phyloP scores from a whole-genome alignment of 345 rosid genomes.

The Heritiera littoralis region DNA sequence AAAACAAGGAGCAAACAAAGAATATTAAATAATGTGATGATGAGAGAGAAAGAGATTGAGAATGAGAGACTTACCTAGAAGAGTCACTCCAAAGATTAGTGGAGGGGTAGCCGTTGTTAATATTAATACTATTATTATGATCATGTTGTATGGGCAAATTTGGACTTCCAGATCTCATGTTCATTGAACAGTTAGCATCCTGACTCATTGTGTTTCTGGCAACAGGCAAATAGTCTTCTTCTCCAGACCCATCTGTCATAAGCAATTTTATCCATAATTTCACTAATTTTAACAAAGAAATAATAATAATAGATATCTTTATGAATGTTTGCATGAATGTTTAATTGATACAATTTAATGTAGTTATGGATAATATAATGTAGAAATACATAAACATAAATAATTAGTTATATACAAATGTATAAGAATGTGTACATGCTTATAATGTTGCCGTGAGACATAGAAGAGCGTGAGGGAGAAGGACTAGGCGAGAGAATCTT shows the following conservation, averaged over 20 bases:
- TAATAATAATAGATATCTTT: too few species aligned
- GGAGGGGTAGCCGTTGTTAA: slow-evolving; percentile 2
- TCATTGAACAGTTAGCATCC: slow-evolving; percentile 3
- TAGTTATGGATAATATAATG: background rate
- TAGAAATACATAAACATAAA: background rate
- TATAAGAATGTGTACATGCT: background rate
- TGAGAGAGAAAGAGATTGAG: background rate
- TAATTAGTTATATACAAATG: background rate
- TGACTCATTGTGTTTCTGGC: slow-evolving; percentile 18
- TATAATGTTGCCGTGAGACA: background rate
- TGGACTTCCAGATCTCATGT: slow-evolving; percentile 22
- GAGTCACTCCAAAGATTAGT: slow-evolving; percentile 36
- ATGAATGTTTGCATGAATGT: too few species aligned
- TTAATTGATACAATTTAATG: too few species aligned
- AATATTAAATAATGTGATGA: background rate
- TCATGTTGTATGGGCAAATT: slow-evolving; percentile 25
- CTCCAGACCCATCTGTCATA: slow-evolving; percentile 47
- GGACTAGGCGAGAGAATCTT: background rate
- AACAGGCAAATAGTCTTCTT: slow-evolving; percentile 40
- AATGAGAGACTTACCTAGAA: slow-evolving; percentile 37
- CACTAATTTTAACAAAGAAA: background rate
- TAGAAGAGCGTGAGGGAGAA: background rate
- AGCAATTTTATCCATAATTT: background rate
- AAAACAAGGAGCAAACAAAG: background rate
- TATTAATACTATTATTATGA: slow-evolving; percentile 6